Evolutionary conservation across 768 basidiomycete genomes (phyloP).

Genomic region (Trametes cubensis): DNA sequence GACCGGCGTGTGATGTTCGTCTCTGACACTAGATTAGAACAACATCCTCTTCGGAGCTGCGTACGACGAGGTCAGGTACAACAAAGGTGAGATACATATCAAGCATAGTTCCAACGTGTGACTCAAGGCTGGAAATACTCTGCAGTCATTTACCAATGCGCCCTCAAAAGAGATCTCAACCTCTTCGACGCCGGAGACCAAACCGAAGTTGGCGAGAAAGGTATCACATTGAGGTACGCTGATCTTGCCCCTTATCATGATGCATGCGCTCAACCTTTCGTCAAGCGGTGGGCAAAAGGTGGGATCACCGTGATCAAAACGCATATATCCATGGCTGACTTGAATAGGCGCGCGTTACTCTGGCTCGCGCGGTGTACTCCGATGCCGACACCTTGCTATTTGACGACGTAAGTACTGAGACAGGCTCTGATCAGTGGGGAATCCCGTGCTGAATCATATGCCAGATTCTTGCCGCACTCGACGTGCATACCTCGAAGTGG

Average conservation of each 20-base stretch:
- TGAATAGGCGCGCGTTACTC: slow-evolving; percentile 40
- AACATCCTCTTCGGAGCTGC: slow-evolving; percentile 33
- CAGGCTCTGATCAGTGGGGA: neutral
- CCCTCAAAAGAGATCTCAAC: slow-evolving; percentile 46
- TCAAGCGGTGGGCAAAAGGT: slow-evolving; percentile 50
- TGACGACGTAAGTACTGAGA: slow-evolving; percentile 37
- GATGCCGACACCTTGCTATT: slow-evolving; percentile 40
- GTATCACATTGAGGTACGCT: slow-evolving; percentile 44
- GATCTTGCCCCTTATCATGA: too few species aligned
- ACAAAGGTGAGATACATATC: slow-evolving; percentile 19
- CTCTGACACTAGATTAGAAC: slow-evolving; percentile 13
- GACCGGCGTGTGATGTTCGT: neutral
- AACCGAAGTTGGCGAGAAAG: slow-evolving; percentile 65
- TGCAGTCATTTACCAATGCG: slow-evolving; percentile 42
- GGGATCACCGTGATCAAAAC: neutral
- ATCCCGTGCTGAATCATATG: slow-evolving; percentile 42
- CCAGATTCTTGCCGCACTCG: slow-evolving; percentile 48
- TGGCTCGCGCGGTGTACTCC: slow-evolving; percentile 47
- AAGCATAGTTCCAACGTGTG: neutral
- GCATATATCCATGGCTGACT: too few species aligned
- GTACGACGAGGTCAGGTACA: slow-evolving; percentile 33
- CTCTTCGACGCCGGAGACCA: slow-evolving; percentile 52
- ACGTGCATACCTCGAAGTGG: slow-evolving; percentile 52
- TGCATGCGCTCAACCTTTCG: neutral
- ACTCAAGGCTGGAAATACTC: neutral